These are phyloP conservation scores for Terfezia boudieri DNA, from an alignment of 495 filamentous ascomycete species.

Conservation along the genomic window DNA sequence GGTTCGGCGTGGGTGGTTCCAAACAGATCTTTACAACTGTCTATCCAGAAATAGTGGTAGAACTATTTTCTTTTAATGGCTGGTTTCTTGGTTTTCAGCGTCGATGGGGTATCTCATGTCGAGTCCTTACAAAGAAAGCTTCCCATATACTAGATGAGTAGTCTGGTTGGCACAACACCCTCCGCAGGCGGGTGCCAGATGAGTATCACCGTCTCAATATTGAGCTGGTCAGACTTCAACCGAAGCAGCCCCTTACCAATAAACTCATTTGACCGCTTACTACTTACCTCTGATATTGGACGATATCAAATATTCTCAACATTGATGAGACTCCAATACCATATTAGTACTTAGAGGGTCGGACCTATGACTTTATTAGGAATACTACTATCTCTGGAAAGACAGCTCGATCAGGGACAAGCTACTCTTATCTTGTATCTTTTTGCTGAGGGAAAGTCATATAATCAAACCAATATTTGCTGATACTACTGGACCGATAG, in stretches of 20 bases:
- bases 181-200: too few species aligned
- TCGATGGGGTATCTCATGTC: not conserved
- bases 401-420: slow-evolving; percentile 1
- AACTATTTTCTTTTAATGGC: too few species aligned
- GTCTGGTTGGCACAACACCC: too few species aligned
- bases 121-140: slow-evolving; percentile 2
- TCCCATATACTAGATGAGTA: slow-evolving; percentile 1
- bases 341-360: slow-evolving; percentile 1
- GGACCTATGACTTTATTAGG: slow-evolving; percentile 3
- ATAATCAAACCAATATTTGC: slow-evolving; percentile 1
- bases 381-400: slow-evolving; percentile 2
- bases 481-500: not conserved
- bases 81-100: slow-evolving; percentile 3
- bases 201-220: not conserved
- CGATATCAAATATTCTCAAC: not conserved
- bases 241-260: not conserved
- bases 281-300: not conserved
- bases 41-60: too few species aligned
- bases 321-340: not conserved
- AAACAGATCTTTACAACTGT: too few species aligned
- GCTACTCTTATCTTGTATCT: slow-evolving; percentile 2
- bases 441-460: not conserved
- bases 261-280: not conserved
- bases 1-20: too few species aligned
- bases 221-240: slow-evolving; percentile 5